Conservation (phyloP, 805 yeast genomes). For the Metschnikowia arizonensis region DNA sequence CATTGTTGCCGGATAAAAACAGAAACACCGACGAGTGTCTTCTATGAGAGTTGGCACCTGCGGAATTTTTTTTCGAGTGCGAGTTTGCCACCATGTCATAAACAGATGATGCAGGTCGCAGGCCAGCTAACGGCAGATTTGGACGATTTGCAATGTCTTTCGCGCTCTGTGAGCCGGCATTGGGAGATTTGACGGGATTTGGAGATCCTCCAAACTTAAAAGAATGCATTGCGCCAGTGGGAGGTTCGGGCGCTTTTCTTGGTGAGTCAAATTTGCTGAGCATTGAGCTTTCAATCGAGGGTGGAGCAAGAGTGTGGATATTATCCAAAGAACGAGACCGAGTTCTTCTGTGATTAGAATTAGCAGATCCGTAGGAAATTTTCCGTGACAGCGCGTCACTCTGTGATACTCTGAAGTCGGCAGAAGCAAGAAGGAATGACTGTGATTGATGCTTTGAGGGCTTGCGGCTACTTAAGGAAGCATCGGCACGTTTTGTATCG, state of each 20-base stretch:
- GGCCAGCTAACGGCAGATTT: conserved; percentile 11
- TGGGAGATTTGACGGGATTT: neutral
- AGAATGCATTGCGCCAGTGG: conserved; percentile 33
- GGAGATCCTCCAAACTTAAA: conserved; percentile 34
- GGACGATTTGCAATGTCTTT: conserved; percentile 19
- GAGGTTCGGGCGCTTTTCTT: conserved; percentile 72
- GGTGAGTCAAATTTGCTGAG: conserved; percentile 50
- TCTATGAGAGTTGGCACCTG: conserved; percentile 40
- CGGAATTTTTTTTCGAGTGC: conserved; percentile 29
- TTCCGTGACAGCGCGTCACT: neutral
- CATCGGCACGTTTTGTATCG: conserved; percentile 1
- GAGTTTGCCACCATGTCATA: conserved; percentile 41
- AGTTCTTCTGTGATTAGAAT: conserved; percentile 39
- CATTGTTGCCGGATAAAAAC: conserved; percentile 38
- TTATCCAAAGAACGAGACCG: conserved; percentile 52
- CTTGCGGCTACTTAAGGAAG: neutral
- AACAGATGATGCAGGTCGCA: conserved; percentile 48
- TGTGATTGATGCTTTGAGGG: conserved; percentile 15
- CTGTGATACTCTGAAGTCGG: conserved; percentile 18
- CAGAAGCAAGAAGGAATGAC: conserved; percentile 41
- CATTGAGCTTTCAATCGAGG: conserved; percentile 6
- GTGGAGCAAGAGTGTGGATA: conserved; percentile 3
- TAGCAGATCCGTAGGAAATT: conserved; percentile 6
- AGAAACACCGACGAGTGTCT: conserved; percentile 60
- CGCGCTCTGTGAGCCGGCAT: conserved; percentile 18